phyloP scores from a whole-genome alignment of 1,139 yeast species.

The Debaryomyces singareniensis region DNA sequence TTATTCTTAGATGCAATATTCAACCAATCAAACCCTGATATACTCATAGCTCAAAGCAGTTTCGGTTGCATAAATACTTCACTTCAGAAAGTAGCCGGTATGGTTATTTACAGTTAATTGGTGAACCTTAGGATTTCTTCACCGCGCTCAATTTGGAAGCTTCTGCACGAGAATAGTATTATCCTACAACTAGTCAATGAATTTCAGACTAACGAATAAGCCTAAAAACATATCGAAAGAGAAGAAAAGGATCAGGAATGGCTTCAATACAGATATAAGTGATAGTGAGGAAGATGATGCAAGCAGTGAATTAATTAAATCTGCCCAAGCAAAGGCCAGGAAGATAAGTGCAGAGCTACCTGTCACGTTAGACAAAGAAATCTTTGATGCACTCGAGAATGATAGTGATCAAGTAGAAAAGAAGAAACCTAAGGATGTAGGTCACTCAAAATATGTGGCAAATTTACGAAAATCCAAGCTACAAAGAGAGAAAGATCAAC shows the following conservation, averaged over 20 bases:
- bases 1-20: slow-evolving; percentile 11
- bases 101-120: no score
- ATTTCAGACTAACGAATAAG: slow-evolving; percentile 8
- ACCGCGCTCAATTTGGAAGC: no score
- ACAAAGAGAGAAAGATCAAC: slow-evolving; percentile 7
- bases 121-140: no score
- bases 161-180: no score
- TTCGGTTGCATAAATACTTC: no score
- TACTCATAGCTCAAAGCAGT: no score
- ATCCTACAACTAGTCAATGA: slow-evolving; percentile 5
- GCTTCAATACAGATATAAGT: slow-evolving; percentile 1
- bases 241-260: neutral
- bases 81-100: no score
- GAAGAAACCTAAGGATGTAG: neutral
- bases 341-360: slow-evolving; percentile 5
- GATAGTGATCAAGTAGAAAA: slow-evolving; percentile 1
- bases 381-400: slow-evolving; percentile 1
- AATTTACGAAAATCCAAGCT: slow-evolving; percentile 7
- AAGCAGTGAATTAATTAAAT: neutral
- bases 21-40: slow-evolving; percentile 18
- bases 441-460: slow-evolving; percentile 6
- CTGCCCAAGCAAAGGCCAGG: slow-evolving; percentile 6
- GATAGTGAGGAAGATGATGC: slow-evolving; percentile 1
- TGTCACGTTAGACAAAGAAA: slow-evolving; percentile 2
- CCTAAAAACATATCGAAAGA: neutral